Evolutionary conservation across 768 basidiomycete species (phyloP).

Genomic region (Tricholoma saponaceum): DNA sequence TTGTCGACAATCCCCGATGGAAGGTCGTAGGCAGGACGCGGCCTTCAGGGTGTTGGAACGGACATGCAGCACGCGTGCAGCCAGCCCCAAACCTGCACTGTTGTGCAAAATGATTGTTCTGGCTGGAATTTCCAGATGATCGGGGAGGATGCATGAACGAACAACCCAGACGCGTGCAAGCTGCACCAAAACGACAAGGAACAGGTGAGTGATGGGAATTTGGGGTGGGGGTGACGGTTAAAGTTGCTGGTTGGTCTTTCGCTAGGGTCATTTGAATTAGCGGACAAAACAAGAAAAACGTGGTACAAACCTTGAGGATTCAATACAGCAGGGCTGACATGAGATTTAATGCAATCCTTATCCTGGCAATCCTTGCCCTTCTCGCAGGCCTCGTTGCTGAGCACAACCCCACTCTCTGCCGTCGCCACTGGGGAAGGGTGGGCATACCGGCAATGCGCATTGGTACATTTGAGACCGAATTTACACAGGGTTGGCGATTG

Average conservation of each 20-base stretch:
- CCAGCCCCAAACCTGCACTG: constrained; percentile 81
- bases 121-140: constrained; percentile 17
- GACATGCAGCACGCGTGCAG: constrained; percentile 83
- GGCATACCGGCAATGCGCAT: constrained; percentile 83
- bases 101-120: constrained; percentile 34
- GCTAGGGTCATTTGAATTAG: constrained; percentile 17
- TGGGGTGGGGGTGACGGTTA: constrained; percentile 25
- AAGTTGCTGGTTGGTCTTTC: constrained; percentile 35
- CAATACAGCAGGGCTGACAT: constrained; percentile 83
- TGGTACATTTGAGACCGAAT: constrained; percentile 87
- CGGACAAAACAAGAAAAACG: constrained; percentile 5
- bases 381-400: constrained; percentile 92
- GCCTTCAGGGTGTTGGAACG: constrained; percentile 90
- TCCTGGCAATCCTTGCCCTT: constrained; percentile 87
- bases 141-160: constrained; percentile 64
- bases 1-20: constrained; percentile 69
- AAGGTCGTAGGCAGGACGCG: constrained; percentile 77
- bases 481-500: constrained; percentile 93
- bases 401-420: constrained; percentile 88
- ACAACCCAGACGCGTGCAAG: constrained; percentile 68
- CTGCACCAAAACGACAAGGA: constrained; percentile 65
- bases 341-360: constrained; percentile 88
- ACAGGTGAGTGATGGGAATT: constrained; percentile 29
- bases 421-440: constrained; percentile 98
- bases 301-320: constrained; percentile 53